Evolutionary conservation across 768 basidiomycete genomes (phyloP), one percentile per base, ranked within the genome.

Genomic region (Hysterangium stoloniferum): DNA sequence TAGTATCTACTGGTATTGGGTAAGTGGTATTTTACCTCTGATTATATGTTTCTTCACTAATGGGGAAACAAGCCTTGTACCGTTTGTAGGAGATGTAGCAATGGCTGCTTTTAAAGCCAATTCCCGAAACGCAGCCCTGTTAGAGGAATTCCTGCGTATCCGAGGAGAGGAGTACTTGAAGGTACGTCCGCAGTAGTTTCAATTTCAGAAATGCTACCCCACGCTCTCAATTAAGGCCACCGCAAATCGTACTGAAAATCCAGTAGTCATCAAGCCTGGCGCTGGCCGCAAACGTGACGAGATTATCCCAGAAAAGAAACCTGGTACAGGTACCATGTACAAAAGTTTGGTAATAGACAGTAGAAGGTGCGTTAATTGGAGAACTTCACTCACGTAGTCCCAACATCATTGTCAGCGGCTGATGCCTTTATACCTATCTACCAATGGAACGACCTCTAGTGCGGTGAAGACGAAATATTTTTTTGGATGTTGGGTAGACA

Each of bases 41-140:
- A 8, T 29, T 58, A 60, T 45, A 31, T 31, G 15, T 25, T n/a
- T 29, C 13, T 28, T 15, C 31, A 15, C 31, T n/a, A n/a, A n/a
- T n/a, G n/a, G n/a, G n/a, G n/a, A n/a, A n/a, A n/a, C n/a, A n/a
- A 51, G 49, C 1, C 61, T 82, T 40, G 61, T 94, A 3, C 91
- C 91, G 0, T 48, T 85, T 36, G 71, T 78, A 2, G 93, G 93
- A 3, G 89, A 93, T 64, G 57, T 96, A 24, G 59, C 81, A 1
- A 66, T 93, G 31, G 90, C 86, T 1, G 65, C 77, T 2, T 95
- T 71, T 73, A 94, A 92, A 62, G 81, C 91, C 17, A 97, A 97
- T 65, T 86, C 82, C 13, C 75, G 94, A 54, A 96, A 97, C 59
- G 93, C 90, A 9, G 77, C 77, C 4, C 68, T 96, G 42, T 71